A percentile compares a stretch with the other conserved stretches of the same genome.
phyloP scores from a whole-genome alignment of 2,329 filamentous ascomycete species.

The Tolypocladium ovalisporum region DNA sequence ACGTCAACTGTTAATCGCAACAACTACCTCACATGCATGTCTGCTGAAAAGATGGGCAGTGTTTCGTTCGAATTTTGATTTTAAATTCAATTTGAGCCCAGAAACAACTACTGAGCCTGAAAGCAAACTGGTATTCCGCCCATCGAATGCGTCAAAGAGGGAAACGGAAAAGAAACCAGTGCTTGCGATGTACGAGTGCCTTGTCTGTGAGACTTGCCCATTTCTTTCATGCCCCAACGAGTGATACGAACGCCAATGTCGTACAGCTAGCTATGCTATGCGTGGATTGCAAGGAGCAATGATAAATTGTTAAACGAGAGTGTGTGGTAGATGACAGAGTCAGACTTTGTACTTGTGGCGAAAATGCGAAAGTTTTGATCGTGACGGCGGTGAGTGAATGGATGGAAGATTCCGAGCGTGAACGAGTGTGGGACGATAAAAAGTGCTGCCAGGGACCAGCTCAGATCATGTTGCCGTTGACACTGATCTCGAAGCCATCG shows the following conservation, averaged over 20 bases:
- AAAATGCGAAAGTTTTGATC: background rate
- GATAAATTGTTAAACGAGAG: background rate
- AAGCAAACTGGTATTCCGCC: conserved; percentile 14
- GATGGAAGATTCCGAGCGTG: too few species aligned
- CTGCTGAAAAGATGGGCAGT: too few species aligned
- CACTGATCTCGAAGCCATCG: conserved; percentile 70
- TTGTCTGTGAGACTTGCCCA: background rate
- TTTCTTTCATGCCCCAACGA: background rate
- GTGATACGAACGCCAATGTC: background rate
- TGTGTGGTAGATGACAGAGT: background rate
- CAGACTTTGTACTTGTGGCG: background rate
- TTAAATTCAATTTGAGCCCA: too few species aligned
- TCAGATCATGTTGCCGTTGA: conserved; percentile 67
- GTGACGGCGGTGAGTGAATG: too few species aligned
- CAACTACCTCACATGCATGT: background rate
- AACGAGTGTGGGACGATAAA: too few species aligned
- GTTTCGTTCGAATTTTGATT: too few species aligned
- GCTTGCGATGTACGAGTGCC: background rate
- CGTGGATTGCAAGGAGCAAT: background rate
- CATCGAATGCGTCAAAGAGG: conserved; percentile 7
- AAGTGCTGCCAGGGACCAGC: conserved; percentile 2
- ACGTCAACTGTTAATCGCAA: background rate
- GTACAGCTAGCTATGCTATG: background rate
- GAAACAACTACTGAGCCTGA: too few species aligned
- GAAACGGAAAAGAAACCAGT: background rate